phyloP scores from a whole-genome alignment of 495 filamentous ascomycete genomes.

The Penicillium arizonense region DNA sequence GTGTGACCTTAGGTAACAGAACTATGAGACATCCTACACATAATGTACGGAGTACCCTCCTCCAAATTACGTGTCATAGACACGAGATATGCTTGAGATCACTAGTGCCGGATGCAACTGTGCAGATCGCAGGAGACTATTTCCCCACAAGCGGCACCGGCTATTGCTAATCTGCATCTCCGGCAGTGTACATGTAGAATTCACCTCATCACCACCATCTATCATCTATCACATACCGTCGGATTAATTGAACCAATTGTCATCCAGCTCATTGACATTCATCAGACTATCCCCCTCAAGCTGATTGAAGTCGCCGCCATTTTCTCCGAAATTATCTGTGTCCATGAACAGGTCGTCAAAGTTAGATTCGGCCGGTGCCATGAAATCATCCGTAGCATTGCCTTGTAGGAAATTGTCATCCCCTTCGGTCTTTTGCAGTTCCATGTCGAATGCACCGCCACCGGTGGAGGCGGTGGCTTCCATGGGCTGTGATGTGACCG shows the following conservation, averaged over 20 bases:
- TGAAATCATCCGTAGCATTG: constrained; percentile 35
- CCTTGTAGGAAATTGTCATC: constrained; percentile 14
- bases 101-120: constrained; percentile 5
- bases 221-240: too few relatives aligned
- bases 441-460: constrained; percentile 44
- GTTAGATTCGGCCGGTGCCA: constrained; percentile 46
- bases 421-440: constrained; percentile 32
- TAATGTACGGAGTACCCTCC: too few relatives aligned
- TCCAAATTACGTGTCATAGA: too few relatives aligned
- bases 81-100: too few relatives aligned
- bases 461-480: constrained; percentile 33
- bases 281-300: constrained; percentile 42
- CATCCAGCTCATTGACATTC: constrained; percentile 44
- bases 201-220: too few relatives aligned
- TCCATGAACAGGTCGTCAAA: constrained; percentile 53
- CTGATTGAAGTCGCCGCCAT: constrained; percentile 35
- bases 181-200: too few relatives aligned
- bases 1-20: too few relatives aligned
- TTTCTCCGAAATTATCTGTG: constrained; percentile 36
- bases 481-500: constrained; percentile 22
- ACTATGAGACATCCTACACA: too few relatives aligned
- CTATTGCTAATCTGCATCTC: too few relatives aligned
- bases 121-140: constrained; percentile 17
- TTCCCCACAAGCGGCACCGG: not conserved
- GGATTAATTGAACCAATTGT: constrained; percentile 42